Evolutionary conservation across 2,329 filamentous ascomycete genomes (phyloP).

Genomic region (Botrytis porri): DNA sequence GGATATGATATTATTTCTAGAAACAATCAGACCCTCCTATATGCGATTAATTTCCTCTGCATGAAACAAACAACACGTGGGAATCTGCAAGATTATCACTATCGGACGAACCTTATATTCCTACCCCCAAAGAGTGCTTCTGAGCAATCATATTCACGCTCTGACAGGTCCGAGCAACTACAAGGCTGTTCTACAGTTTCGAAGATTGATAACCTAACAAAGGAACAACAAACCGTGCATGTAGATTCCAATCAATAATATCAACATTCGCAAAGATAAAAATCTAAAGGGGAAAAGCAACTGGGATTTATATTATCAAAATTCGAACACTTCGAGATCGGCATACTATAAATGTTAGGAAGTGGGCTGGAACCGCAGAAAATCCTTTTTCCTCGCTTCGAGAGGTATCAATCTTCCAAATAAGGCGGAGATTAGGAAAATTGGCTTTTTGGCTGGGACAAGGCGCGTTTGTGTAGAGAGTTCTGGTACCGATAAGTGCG

Average conservation of each 20-base stretch:
- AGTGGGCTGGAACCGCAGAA: conserved; percentile 19
- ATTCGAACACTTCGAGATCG: conserved; percentile 10
- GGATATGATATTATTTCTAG: background rate
- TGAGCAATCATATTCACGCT: background rate
- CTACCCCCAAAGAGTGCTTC: no score
- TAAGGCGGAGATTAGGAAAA: conserved; percentile 18
- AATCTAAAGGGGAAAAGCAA: background rate
- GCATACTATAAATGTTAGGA: conserved; percentile 5
- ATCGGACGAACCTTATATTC: conserved; percentile 8
- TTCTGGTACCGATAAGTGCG: background rate
- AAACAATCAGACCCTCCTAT: background rate
- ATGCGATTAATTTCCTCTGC: background rate
- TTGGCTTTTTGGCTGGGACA: conserved; percentile 18
- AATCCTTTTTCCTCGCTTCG: conserved; percentile 7
- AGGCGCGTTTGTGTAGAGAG: conserved; percentile 5
- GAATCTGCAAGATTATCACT: conserved; percentile 1
- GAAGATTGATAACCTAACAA: background rate
- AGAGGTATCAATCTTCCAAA: conserved; percentile 5
- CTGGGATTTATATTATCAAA: conserved; percentile 6
- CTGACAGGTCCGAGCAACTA: background rate
- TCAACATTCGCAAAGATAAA: background rate
- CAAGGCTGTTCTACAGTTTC: background rate
- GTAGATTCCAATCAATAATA: background rate
- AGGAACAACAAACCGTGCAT: background rate
- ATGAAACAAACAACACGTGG: conserved; percentile 1